Conservation (phyloP, 2,329 filamentous ascomycete genomes). For the Tolypocladium inflatum region DNA sequence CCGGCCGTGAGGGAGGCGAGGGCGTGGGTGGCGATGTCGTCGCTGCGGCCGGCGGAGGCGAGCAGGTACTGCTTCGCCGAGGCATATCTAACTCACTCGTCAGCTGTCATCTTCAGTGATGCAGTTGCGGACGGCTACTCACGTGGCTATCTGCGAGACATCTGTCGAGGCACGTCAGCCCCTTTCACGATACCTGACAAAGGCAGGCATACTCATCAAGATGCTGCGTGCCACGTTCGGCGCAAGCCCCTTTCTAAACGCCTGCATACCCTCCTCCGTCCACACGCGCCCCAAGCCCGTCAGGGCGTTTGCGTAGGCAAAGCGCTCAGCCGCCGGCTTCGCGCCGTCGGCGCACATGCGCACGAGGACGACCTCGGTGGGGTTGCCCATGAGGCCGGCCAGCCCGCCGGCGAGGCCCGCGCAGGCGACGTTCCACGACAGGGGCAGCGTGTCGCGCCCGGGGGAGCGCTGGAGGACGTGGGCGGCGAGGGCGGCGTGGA, state of each 20-base stretch:
- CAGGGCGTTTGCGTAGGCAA: conserved; percentile 27
- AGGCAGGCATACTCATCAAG: background rate
- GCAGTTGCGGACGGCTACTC: background rate
- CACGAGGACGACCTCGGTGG: conserved; percentile 32
- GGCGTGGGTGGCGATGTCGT: background rate
- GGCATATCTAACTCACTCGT: background rate
- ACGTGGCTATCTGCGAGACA: background rate
- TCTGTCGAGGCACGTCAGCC: background rate
- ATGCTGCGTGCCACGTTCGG: conserved; percentile 26
- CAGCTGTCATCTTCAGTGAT: background rate
- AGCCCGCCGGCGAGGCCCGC: background rate
- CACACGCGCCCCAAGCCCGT: conserved; percentile 22
- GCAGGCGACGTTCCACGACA: conserved; percentile 3
- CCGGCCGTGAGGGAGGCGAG: background rate
- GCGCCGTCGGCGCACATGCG: conserved; percentile 37
- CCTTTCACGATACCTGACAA: background rate
- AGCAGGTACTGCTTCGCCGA: background rate
- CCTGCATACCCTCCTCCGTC: conserved; percentile 26
- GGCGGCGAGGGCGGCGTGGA: background rate
- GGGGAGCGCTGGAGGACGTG: conserved; percentile 11
- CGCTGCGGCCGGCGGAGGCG: background rate
- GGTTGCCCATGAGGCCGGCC: conserved; percentile 27
- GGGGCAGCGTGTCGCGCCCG: conserved; percentile 19
- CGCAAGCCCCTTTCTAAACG: conserved; percentile 26
- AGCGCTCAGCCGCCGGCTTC: conserved; percentile 23